phyloP scores from a whole-genome alignment of 352 stramenopile genomes.

The Phytopythium chamaehyphon region DNA sequence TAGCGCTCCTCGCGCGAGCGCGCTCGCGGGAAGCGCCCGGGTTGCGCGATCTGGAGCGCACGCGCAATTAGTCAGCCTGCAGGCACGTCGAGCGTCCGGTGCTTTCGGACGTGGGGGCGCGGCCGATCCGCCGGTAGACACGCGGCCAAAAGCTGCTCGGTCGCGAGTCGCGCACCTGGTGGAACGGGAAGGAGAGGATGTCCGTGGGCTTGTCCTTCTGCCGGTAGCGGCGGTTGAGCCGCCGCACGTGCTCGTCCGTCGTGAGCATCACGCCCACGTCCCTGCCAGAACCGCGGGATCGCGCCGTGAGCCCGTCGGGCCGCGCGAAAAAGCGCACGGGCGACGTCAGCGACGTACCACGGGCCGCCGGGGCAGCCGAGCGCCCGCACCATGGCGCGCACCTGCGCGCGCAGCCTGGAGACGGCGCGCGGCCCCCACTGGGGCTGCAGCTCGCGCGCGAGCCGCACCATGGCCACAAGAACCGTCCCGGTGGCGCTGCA shows the following conservation, averaged over 20 bases:
- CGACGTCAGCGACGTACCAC: constrained; percentile 38
- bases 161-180: constrained; percentile 46
- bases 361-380: constrained; percentile 55
- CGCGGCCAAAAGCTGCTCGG: background rate
- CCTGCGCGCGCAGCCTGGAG: constrained; percentile 46
- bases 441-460: constrained; percentile 44
- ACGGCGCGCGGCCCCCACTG: constrained; percentile 35
- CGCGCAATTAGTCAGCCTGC: background rate
- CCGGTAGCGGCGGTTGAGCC: constrained; percentile 64
- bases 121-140: background rate
- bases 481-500: too few relatives aligned
- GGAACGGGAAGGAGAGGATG: constrained; percentile 78
- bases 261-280: constrained; percentile 80
- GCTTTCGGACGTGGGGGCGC: background rate
- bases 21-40: constrained; percentile 58
- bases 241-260: constrained; percentile 68
- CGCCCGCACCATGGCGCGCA: constrained; percentile 63
- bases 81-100: background rate
- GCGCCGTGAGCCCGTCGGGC: constrained; percentile 5
- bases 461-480: constrained; percentile 42
- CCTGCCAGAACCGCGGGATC: constrained; percentile 25
- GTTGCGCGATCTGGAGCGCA: constrained; percentile 33
- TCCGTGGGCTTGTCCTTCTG: constrained; percentile 81
- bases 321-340: constrained; percentile 2
- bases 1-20: constrained; percentile 55